Evolutionary conservation across 805 yeast genomes (phyloP).

Genomic region (Teunomyces barrocoloradensis): DNA sequence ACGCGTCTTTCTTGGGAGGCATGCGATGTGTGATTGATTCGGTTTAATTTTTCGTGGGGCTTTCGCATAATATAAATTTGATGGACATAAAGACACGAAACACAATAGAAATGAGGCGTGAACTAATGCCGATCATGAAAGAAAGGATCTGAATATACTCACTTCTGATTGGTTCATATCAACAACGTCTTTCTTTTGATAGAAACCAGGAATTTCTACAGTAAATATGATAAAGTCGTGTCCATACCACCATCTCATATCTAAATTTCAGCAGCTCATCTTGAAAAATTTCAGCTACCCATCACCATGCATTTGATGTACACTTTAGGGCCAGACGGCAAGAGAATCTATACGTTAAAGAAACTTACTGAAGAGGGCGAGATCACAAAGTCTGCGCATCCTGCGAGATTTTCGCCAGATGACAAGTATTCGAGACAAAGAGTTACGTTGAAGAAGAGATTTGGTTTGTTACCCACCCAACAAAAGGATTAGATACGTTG

Average conservation of each 20-base stretch:
- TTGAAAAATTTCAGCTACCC: constrained; percentile 5
- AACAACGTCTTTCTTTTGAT: too few relatives aligned
- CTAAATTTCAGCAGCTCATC: constrained; percentile 5
- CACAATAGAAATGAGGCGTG: too few relatives aligned
- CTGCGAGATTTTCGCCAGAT: constrained; percentile 99
- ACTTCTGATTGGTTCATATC: too few relatives aligned
- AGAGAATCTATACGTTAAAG: constrained; percentile 89
- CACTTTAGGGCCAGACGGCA: constrained; percentile 92
- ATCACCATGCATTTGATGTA: constrained; percentile 94
- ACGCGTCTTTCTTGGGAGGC: constrained; percentile 42
- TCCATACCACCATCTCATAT: constrained; percentile 1
- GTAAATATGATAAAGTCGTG: not conserved
- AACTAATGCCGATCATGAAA: too few relatives aligned
- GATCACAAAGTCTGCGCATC: constrained; percentile 98
- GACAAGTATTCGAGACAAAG: constrained; percentile 99
- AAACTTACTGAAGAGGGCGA: constrained; percentile 82
- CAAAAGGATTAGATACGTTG: constrained; percentile 22
- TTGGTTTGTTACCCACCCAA: constrained; percentile 82
- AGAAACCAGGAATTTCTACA: too few relatives aligned
- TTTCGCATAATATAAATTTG: constrained; percentile 6
- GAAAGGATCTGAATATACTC: too few relatives aligned
- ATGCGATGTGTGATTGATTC: constrained; percentile 1
- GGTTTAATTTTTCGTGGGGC: constrained; percentile 1
- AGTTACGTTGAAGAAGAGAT: constrained; percentile 96
- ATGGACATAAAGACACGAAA: too few relatives aligned